Evolutionary conservation across 345 rosid genomes (phyloP).

Genomic region (Diplotaxis tenuifolia): DNA sequence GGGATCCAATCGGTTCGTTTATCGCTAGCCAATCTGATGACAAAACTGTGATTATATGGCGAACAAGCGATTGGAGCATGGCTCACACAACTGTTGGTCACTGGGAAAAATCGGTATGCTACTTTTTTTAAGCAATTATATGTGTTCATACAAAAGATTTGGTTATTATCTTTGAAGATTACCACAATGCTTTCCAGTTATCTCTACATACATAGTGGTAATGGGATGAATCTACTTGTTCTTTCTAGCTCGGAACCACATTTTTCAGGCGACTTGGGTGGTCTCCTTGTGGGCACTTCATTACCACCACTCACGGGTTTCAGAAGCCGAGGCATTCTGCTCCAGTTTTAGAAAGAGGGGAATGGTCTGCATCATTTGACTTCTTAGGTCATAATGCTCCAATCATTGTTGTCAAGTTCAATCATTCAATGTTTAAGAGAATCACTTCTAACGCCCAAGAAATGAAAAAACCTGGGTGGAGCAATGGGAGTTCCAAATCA

Average conservation of each 20-base stretch:
- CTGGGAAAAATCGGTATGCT: constrained; percentile 95
- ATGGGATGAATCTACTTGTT: constrained; percentile 15
- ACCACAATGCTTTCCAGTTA: neutral
- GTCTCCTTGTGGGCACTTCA: constrained; percentile 99
- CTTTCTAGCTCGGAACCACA: constrained; percentile 89
- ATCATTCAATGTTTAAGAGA: constrained; percentile 90
- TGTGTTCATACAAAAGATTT: neutral
- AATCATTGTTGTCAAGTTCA: constrained; percentile 87
- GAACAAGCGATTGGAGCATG: constrained; percentile 97
- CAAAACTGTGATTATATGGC: constrained; percentile 97
- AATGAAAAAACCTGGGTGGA: constrained; percentile 65
- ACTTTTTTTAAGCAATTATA: neutral
- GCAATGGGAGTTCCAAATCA: constrained; percentile 77
- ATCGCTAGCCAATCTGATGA: constrained; percentile 99
- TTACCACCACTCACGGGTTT: constrained; percentile 97
- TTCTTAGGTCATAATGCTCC: constrained; percentile 99
- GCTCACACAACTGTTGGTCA: constrained; percentile 95
- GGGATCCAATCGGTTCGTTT: constrained; percentile 99
- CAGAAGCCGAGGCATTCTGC: constrained; percentile 99
- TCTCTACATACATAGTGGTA: constrained; percentile 16
- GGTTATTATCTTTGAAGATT: neutral
- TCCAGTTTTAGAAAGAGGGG: constrained; percentile 97
- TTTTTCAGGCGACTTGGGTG: constrained; percentile 99
- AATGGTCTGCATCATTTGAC: constrained; percentile 97
- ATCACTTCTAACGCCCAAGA: constrained; percentile 53